Evolutionary conservation across 352 stramenopile genomes (phyloP).

Genomic region (Pseudoperonospora humuli): DNA sequence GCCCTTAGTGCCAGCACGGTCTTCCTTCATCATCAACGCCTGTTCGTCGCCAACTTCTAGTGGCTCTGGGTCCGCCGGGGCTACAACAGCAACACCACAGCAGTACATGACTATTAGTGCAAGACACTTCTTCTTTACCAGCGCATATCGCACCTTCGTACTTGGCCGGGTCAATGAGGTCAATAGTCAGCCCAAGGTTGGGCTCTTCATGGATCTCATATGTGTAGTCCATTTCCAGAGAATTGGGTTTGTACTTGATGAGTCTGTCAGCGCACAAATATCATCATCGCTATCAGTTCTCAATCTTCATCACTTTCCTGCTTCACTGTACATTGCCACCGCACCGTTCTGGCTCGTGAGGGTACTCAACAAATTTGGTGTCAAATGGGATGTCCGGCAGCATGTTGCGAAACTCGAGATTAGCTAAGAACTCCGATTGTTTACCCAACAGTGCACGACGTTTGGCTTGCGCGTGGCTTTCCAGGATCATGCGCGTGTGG

Average conservation of each 20-base stretch:
- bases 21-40: constrained; percentile 75
- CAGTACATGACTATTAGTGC: constrained; percentile 2
- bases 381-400: constrained; percentile 80
- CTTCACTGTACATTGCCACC: background rate
- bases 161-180: constrained; percentile 80
- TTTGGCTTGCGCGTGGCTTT: constrained; percentile 80
- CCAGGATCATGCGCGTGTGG: constrained; percentile 83
- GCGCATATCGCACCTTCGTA: constrained; percentile 48
- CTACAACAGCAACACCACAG: constrained; percentile 21
- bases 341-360: constrained; percentile 66
- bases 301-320: background rate
- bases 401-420: constrained; percentile 75
- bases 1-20: constrained; percentile 31
- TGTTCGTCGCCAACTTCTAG: constrained; percentile 70
- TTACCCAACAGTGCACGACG: constrained; percentile 69
- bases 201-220: constrained; percentile 81
- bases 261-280: constrained; percentile 26
- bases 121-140: background rate
- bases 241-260: constrained; percentile 85
- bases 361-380: constrained; percentile 82
- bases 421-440: constrained; percentile 78
- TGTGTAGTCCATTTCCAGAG: constrained; percentile 77
- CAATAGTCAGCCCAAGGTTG: constrained; percentile 69
- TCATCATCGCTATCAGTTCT: background rate
- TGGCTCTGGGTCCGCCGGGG: constrained; percentile 34